Base-by-base conservation (phyloP, 441 rosid species). In the Euphorbia corollata region DNA sequence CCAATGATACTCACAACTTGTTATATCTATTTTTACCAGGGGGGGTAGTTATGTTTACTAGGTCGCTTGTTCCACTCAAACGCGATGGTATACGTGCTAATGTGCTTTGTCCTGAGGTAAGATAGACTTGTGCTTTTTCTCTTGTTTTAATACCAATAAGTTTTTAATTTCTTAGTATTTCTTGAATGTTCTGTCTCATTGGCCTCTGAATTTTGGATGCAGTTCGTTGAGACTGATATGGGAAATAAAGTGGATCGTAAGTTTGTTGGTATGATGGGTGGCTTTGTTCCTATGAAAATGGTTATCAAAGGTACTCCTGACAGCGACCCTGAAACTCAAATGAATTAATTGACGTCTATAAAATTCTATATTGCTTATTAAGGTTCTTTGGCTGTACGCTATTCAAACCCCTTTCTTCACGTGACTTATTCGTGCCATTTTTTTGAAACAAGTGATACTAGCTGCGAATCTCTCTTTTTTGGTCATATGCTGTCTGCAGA, bases 101-200 rank as follows among this genome's bases (percentile, higher is more conserved):
- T 74, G 99, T 84, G 68, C 95, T 95, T 79, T 95, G 98, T 83
- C 99, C 99, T 36, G 99, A 95, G 97, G 99, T 95, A 77, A 76
- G 78, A 63, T 36, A 70, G 59, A 50, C 47, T 39, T 65, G 18
- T 57, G 65, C 16, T 11, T 45, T 13, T 5, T 13, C 9, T 45
- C 16, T 45, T 45, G 50, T 10, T 45, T 6, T 45, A 45, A 45
- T 45, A 12, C 50, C 50, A 45, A 45, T 45, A 16, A 45, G 1
- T 45, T 3, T 36, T 45, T 45, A 45, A 45, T 45, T 45, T 12
- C 16, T 51, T 59, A 53, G 23, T 4, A 61, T 22, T 22, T 18
- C 20, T 32, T 67, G 68, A 8, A 63, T 62, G 50, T 61, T 9
- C 62, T 61, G 11, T 39, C 41, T 63, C 16, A 30, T 60, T 68